Percentiles rank a stretch among this genome's conserved stretches.
Evolutionary conservation across 2,329 filamentous ascomycete species (phyloP).

Genomic region (Penicillium sp.): DNA sequence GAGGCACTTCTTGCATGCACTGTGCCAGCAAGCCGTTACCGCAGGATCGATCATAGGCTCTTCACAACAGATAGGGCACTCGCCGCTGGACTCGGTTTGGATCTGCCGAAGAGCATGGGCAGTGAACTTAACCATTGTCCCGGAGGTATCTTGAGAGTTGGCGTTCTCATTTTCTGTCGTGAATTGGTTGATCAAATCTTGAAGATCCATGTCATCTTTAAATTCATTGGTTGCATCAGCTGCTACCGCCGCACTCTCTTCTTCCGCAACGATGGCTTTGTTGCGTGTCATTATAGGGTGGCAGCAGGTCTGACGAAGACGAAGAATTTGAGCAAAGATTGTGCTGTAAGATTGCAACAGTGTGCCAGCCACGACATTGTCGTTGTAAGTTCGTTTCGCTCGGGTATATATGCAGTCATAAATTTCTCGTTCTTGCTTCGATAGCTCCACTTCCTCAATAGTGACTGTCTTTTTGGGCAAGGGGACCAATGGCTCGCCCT

Average conservation of each 20-base stretch:
- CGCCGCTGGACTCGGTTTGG: conserved; percentile 78
- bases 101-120: conserved; percentile 88
- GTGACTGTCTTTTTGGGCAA: conserved; percentile 76
- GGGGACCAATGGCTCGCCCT: conserved; percentile 75
- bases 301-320: conserved; percentile 89
- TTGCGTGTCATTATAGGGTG: conserved; percentile 89
- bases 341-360: conserved; percentile 94
- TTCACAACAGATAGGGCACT: conserved; percentile 93
- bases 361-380: conserved; percentile 86
- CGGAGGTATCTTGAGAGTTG: conserved; percentile 44
- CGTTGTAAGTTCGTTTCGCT: conserved; percentile 78
- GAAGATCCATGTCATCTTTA: conserved; percentile 93
- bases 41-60: conserved; percentile 94
- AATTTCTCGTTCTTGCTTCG: conserved; percentile 78
- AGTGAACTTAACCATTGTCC: conserved; percentile 71
- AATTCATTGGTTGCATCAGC: conserved; percentile 78
- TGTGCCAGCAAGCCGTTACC: conserved; percentile 97
- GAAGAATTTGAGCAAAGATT: conserved; percentile 93
- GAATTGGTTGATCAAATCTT: conserved; percentile 80
- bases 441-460: conserved; percentile 85
- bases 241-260: conserved; percentile 74
- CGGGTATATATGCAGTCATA: conserved; percentile 86
- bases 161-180: conserved; percentile 64
- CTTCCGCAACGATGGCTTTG: conserved; percentile 77
- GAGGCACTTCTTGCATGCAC: conserved; percentile 91